These are phyloP conservation scores for Rhizoclosmatium globosum DNA, from an alignment of 192 early-diverging fungal species.

Conservation along the genomic window DNA sequence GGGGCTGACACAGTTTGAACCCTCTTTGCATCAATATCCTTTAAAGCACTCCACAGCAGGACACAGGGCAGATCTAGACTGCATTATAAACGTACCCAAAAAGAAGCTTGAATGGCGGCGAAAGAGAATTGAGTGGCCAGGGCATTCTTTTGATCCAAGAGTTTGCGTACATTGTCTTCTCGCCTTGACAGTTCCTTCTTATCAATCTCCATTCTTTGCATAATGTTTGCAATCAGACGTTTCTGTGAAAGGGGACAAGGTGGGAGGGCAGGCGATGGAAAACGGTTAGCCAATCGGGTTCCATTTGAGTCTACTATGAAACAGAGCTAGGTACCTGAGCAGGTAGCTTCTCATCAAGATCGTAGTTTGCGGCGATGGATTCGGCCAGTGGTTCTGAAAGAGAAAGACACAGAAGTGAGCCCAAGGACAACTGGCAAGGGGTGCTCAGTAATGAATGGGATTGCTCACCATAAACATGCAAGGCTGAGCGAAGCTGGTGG, in stretches of 20 bases:
- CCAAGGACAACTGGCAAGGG: no score
- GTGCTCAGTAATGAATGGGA: no score
- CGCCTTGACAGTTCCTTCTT: slow-evolving; percentile 37
- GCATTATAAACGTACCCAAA: slow-evolving; percentile 9
- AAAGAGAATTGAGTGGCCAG: slow-evolving; percentile 10
- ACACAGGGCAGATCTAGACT: neutral
- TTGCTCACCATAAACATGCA: neutral
- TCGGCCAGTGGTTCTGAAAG: slow-evolving; percentile 20
- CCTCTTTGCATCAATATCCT: neutral
- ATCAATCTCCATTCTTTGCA: slow-evolving; percentile 38
- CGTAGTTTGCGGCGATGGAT: slow-evolving; percentile 24
- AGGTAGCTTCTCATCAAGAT: slow-evolving; percentile 28
- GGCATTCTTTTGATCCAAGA: slow-evolving; percentile 23
- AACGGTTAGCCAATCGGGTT: no score
- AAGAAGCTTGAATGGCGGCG: slow-evolving; percentile 19
- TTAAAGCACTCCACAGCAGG: neutral
- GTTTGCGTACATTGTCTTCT: slow-evolving; percentile 2
- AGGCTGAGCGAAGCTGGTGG: neutral
- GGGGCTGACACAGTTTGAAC: no score
- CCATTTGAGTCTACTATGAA: no score
- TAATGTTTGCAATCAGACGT: slow-evolving; percentile 38
- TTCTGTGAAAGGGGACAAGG: slow-evolving; percentile 17
- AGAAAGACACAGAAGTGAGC: neutral
- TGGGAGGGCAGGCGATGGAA: neutral
- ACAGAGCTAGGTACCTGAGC: slow-evolving; percentile 19